Evolutionary conservation across 2,329 filamentous ascomycete genomes (phyloP).

Genomic region (Ophiosphaerella korrae): DNA sequence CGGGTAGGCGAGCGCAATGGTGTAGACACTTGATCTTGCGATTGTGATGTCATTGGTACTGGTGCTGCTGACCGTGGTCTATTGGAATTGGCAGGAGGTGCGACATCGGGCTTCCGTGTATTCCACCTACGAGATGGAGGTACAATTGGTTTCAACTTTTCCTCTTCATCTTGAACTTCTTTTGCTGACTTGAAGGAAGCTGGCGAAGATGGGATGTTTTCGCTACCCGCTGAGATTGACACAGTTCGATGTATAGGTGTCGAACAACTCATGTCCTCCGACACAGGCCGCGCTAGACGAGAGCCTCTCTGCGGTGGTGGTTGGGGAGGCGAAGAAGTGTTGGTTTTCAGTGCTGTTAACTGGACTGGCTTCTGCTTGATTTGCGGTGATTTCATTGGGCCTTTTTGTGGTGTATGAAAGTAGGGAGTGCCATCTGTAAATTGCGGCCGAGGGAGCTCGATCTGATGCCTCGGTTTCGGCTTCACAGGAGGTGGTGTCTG

Average conservation of each 20-base stretch:
- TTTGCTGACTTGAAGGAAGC: constrained; percentile 44
- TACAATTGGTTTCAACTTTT: constrained; percentile 36
- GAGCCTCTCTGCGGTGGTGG: constrained; percentile 21
- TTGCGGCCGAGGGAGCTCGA: constrained; percentile 17
- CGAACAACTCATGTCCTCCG: constrained; percentile 29
- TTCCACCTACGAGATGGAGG: constrained; percentile 45
- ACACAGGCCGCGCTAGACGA: constrained; percentile 25
- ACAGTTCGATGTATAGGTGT: constrained; percentile 22
- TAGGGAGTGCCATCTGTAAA: constrained; percentile 20
- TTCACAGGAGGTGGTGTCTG: constrained; percentile 34
- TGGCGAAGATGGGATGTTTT: constrained; percentile 35
- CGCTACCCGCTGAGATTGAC: constrained; percentile 34
- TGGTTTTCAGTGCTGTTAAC: constrained; percentile 25
- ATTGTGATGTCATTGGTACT: constrained; percentile 38
- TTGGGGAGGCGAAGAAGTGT: constrained; percentile 21
- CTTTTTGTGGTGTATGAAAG: constrained; percentile 26
- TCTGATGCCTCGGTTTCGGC: constrained; percentile 37
- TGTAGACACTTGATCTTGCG: constrained; percentile 36
- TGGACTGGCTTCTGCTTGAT: constrained; percentile 34
- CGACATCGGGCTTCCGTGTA: constrained; percentile 15
- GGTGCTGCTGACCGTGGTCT: constrained; percentile 22
- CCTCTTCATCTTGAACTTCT: constrained; percentile 38
- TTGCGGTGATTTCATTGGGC: constrained; percentile 30
- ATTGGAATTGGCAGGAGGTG: constrained; percentile 1
- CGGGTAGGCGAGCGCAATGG: constrained; percentile 27